phyloP scores from a whole-genome alignment of 371 early-diverging fungal genomes.

The Mucor velutinosus region DNA sequence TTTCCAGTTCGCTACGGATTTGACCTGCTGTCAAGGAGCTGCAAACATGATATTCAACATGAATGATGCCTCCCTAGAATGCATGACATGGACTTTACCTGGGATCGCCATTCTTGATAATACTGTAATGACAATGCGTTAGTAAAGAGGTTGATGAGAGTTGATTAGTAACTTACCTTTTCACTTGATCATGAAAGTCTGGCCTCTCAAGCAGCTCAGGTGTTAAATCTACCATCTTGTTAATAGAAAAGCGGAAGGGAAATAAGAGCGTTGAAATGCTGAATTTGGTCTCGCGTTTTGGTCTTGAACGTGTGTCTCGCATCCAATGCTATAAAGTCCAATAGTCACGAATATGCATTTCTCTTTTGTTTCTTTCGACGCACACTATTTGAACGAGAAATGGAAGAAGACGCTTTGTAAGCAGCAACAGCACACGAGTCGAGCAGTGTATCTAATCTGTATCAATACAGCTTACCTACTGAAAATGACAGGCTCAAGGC shows the following conservation, averaged over 20 bases:
- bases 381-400: not conserved
- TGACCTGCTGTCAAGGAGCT: conserved; percentile 14
- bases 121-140: not conserved
- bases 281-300: not conserved
- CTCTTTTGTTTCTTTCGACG: not conserved
- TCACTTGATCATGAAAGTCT: conserved; percentile 7
- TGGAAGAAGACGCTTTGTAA: conserved; percentile 5
- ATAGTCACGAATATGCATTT: not conserved
- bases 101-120: conserved; percentile 15
- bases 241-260: not conserved
- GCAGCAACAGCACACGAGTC: not conserved
- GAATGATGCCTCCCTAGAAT: not conserved
- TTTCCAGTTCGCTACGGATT: conserved; percentile 10
- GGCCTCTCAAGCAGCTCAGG: conserved; percentile 5
- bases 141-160: not conserved
- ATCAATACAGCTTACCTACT: conserved; percentile 5
- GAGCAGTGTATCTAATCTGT: not conserved
- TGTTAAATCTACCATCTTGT: not conserved
- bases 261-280: not conserved
- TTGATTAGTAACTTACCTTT: not conserved
- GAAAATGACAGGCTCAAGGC: conserved; percentile 17
- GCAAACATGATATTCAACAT: not conserved
- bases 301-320: not conserved
- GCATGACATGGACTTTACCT: not conserved
- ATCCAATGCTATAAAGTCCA: not conserved